Conservation (phyloP, 257 asterid species). For the Nicotiana benthamiana region DNA sequence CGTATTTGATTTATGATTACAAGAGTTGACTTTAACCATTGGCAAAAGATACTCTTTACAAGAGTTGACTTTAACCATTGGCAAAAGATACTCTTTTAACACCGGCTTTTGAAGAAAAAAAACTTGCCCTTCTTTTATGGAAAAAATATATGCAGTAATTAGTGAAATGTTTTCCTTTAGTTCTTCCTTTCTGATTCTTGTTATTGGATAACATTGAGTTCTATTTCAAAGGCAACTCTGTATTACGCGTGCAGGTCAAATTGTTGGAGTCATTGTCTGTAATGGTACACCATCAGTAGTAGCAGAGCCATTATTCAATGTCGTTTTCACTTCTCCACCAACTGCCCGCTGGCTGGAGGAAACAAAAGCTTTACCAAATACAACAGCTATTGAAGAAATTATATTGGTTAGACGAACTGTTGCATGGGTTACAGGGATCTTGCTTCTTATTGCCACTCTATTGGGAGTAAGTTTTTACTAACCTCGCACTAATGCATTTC, state of each 20-base stretch:
- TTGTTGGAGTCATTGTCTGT: slow-evolving; percentile 67
- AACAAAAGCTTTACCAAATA: slow-evolving; percentile 17
- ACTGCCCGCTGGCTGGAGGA: slow-evolving; percentile 71
- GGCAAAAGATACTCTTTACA: neutral
- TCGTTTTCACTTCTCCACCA: slow-evolving; percentile 39
- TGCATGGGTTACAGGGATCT: slow-evolving; percentile 91
- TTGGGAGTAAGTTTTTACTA: slow-evolving; percentile 57
- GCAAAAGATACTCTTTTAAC: neutral
- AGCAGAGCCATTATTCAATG: slow-evolving; percentile 39
- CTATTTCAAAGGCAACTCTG: neutral
- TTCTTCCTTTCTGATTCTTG: neutral
- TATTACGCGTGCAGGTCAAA: slow-evolving; percentile 47
- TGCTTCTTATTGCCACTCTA: slow-evolving; percentile 75
- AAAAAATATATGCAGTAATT: neutral
- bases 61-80: neutral
- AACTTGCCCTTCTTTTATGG: neutral
- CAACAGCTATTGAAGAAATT: slow-evolving; percentile 36
- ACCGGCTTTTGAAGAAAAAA: neutral
- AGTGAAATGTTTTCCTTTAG: neutral
- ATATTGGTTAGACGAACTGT: slow-evolving; percentile 52
- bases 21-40: neutral
- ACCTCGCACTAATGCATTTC: neutral
- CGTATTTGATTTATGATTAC: neutral
- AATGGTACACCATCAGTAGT: slow-evolving; percentile 32
- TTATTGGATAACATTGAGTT: neutral